These are phyloP conservation scores for Syncephalastrum contaminatum DNA, from an alignment of 371 early-diverging fungal genomes.

Conservation along the genomic window DNA sequence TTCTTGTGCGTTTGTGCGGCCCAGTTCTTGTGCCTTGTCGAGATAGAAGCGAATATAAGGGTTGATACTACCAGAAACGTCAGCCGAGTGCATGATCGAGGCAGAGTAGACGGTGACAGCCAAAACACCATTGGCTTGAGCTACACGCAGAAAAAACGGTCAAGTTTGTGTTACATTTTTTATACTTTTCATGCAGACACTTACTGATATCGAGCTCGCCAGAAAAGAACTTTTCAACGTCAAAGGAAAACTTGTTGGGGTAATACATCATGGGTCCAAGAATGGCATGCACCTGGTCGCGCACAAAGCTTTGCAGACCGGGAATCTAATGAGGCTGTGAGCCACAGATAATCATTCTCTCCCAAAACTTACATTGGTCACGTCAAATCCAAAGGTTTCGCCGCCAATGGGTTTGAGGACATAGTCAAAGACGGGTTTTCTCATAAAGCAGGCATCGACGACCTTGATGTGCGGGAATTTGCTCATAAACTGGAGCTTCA, in stretches of 20 bases:
- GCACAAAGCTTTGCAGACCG: slow-evolving; percentile 78
- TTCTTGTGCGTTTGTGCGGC: slow-evolving; percentile 58
- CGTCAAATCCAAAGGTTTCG: slow-evolving; percentile 84
- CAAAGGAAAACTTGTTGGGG: slow-evolving; percentile 82
- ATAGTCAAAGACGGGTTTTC: slow-evolving; percentile 91
- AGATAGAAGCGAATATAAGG: slow-evolving; percentile 79
- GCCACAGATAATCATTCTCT: background rate
- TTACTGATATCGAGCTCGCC: slow-evolving; percentile 57
- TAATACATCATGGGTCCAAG: slow-evolving; percentile 82
- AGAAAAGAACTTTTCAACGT: slow-evolving; percentile 79
- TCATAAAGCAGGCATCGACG: slow-evolving; percentile 87
- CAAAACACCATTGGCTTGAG: slow-evolving; percentile 83
- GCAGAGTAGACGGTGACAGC: slow-evolving; percentile 77
- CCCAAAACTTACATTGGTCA: slow-evolving; percentile 57
- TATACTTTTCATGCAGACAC: background rate
- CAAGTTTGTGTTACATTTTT: background rate
- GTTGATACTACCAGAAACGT: slow-evolving; percentile 76
- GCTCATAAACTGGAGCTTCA: slow-evolving; percentile 83
- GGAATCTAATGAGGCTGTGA: slow-evolving; percentile 55
- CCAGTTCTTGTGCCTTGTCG: slow-evolving; percentile 73
- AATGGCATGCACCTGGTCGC: slow-evolving; percentile 73
- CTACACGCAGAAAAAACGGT: slow-evolving; percentile 17
- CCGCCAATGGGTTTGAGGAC: slow-evolving; percentile 91
- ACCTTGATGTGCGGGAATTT: slow-evolving; percentile 88
- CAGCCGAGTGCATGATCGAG: slow-evolving; percentile 73